phyloP scores from a whole-genome alignment of 2,329 filamentous ascomycete genomes.

The Sphaerostilbella broomeana region DNA sequence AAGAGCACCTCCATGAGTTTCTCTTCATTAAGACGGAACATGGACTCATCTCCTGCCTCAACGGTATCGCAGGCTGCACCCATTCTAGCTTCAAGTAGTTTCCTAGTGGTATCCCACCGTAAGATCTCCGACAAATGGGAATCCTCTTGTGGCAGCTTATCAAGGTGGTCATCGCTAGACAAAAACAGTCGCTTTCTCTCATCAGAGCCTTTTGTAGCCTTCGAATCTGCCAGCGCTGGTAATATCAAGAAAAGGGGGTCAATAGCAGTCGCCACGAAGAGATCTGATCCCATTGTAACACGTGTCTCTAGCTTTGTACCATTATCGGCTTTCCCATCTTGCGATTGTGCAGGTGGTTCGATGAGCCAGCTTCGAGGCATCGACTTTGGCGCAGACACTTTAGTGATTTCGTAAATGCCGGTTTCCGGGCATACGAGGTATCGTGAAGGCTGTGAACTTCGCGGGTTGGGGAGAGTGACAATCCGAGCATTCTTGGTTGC shows the following conservation, averaged over 20 bases:
- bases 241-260: slow-evolving; percentile 81
- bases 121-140: slow-evolving; percentile 55
- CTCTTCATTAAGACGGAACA: slow-evolving; percentile 71
- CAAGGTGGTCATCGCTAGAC: slow-evolving; percentile 64
- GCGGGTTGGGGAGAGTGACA: slow-evolving; percentile 54
- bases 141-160: slow-evolving; percentile 48
- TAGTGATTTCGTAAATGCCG: slow-evolving; percentile 61
- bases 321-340: slow-evolving; percentile 17
- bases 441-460: slow-evolving; percentile 46
- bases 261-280: slow-evolving; percentile 78
- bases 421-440: slow-evolving; percentile 57
- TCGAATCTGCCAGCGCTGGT: slow-evolving; percentile 54
- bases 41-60: slow-evolving; percentile 73
- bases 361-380: slow-evolving; percentile 58
- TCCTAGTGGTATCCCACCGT: slow-evolving; percentile 38
- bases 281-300: slow-evolving; percentile 59
- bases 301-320: slow-evolving; percentile 18
- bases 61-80: slow-evolving; percentile 70
- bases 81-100: slow-evolving; percentile 58
- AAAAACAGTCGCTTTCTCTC: slow-evolving; percentile 58
- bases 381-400: slow-evolving; percentile 45
- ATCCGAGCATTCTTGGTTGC: slow-evolving; percentile 50
- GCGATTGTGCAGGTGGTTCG: slow-evolving; percentile 24
- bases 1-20: slow-evolving; percentile 64
- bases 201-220: slow-evolving; percentile 35